phyloP scores from a whole-genome alignment of 106 monocot species.

The Platanthera guangdongensis region DNA sequence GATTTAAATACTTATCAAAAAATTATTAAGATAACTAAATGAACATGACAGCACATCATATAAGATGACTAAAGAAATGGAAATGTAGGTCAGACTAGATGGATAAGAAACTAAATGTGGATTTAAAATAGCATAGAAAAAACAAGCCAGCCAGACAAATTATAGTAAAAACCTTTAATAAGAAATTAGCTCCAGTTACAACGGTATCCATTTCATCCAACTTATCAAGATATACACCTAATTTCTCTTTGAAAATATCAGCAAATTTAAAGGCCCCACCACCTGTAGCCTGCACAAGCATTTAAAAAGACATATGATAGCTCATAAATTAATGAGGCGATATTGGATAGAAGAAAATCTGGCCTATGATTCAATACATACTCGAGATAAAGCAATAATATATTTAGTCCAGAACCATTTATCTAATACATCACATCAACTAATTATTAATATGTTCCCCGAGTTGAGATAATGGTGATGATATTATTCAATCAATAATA shows the following conservation, averaged over 20 bases:
- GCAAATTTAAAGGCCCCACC: constrained; percentile 66
- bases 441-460: neutral
- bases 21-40: neutral
- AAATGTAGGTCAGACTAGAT: neutral
- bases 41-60: neutral
- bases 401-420: neutral
- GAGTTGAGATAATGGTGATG: neutral
- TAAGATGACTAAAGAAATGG: neutral
- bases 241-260: constrained; percentile 44
- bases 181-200: constrained; percentile 61
- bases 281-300: constrained; percentile 47
- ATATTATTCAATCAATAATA: neutral
- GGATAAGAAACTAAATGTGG: constrained; percentile 1
- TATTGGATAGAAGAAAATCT: neutral
- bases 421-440: neutral
- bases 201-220: constrained; percentile 63
- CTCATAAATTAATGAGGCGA: neutral
- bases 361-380: neutral
- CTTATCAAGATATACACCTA: constrained; percentile 66
- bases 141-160: neutral
- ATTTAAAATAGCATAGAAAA: neutral
- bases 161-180: constrained; percentile 40
- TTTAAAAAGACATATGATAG: neutral
- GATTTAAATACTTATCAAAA: neutral
- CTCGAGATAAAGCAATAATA: neutral